A percentile compares a stretch with the other conserved stretches of the same genome.
phyloP scores from a whole-genome alignment of 2,329 filamentous ascomycete species.

The Zelopaecilomyces penicillatus region DNA sequence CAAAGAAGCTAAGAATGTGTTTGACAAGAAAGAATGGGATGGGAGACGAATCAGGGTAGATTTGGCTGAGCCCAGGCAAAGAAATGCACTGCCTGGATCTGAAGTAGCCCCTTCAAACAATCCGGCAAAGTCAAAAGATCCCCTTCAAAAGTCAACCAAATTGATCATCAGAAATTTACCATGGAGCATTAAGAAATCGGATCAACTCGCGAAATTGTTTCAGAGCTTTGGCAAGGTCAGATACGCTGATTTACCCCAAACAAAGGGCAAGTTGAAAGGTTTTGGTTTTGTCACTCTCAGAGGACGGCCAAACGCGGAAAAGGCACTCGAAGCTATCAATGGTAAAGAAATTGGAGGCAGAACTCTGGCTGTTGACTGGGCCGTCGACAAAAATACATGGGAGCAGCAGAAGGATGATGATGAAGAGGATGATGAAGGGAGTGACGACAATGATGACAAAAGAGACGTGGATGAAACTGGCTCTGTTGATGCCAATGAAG shows the following conservation, averaged over 20 bases:
- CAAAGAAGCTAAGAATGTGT: slow-evolving; percentile 66
- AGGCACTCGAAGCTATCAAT: slow-evolving; percentile 75
- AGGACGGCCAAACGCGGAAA: slow-evolving; percentile 84
- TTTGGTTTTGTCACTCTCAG: slow-evolving; percentile 91
- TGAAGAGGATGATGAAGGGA: slow-evolving; percentile 23
- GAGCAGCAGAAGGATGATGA: slow-evolving; percentile 50
- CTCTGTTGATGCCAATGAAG: slow-evolving; percentile 20
- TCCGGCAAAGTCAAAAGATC: slow-evolving; percentile 43
- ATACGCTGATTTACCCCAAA: slow-evolving; percentile 73
- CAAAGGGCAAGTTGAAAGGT: slow-evolving; percentile 67
- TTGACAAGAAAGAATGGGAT: slow-evolving; percentile 69
- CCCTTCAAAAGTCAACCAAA: slow-evolving; percentile 56
- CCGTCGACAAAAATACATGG: slow-evolving; percentile 86
- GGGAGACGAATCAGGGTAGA: slow-evolving; percentile 81
- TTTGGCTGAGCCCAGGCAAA: slow-evolving; percentile 75
- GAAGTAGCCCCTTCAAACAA: slow-evolving; percentile 34
- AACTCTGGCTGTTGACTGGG: slow-evolving; percentile 90
- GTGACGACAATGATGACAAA: slow-evolving; percentile 20
- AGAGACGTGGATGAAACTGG: slow-evolving; percentile 17
- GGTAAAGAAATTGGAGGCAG: slow-evolving; percentile 85
- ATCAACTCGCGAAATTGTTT: slow-evolving; percentile 74
- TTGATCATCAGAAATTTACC: slow-evolving; percentile 89
- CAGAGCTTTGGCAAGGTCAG: slow-evolving; percentile 87
- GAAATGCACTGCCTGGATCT: slow-evolving; percentile 44
- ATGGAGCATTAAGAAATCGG: slow-evolving; percentile 85